These are phyloP conservation scores for Leishmania mexicana DNA, from an alignment of 208 protist species.

Conservation along the genomic window DNA sequence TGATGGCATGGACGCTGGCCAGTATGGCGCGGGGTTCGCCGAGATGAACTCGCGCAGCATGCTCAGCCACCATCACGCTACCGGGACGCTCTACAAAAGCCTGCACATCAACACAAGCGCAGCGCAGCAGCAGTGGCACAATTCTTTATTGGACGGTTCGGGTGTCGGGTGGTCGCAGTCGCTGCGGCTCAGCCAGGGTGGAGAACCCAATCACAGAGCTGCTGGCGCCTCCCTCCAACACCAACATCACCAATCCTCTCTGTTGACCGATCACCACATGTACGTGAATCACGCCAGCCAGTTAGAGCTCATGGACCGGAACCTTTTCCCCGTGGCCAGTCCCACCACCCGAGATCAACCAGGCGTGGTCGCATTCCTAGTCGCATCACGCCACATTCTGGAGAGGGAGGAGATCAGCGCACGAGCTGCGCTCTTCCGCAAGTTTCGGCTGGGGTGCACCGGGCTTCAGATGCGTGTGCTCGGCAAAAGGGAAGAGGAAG, in stretches of 20 bases:
- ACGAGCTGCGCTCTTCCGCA: slow-evolving; percentile 13
- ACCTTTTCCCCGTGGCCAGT: neutral
- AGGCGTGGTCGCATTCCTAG: slow-evolving; percentile 24
- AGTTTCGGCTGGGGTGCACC: slow-evolving; percentile 13
- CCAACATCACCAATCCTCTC: neutral
- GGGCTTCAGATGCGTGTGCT: slow-evolving; percentile 22
- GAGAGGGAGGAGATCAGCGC: slow-evolving; percentile 28
- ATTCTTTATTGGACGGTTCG: neutral
- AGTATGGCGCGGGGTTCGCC: neutral
- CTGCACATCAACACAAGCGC: neutral
- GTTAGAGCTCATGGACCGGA: neutral
- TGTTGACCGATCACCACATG: neutral
- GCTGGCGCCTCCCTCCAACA: neutral
- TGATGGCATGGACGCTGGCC: neutral
- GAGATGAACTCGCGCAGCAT: neutral
- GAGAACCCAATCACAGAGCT: neutral
- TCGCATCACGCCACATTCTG: slow-evolving; percentile 19
- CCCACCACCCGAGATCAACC: slow-evolving; percentile 17
- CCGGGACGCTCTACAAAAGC: slow-evolving; percentile 7
- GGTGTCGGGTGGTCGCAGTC: neutral
- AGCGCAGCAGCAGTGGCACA: neutral
- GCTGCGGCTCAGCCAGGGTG: neutral
- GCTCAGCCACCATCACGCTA: neutral
- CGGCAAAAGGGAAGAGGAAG: slow-evolving; percentile 33
- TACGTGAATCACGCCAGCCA: neutral